These are phyloP conservation scores for Fusarium sp. DNA, from an alignment of 2,329 filamentous ascomycete species.

Conservation along the genomic window DNA sequence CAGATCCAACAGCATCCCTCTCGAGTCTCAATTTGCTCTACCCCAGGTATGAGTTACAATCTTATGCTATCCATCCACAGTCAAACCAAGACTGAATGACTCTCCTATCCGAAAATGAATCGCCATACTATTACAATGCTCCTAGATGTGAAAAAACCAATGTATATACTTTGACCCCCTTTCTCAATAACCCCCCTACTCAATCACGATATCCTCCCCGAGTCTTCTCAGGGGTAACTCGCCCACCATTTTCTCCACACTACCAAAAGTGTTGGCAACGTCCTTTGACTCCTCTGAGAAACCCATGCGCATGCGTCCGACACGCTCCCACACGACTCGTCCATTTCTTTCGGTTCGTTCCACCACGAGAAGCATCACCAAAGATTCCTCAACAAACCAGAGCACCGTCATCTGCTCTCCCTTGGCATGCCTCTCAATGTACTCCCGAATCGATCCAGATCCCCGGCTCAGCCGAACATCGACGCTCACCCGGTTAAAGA, in stretches of 20 bases:
- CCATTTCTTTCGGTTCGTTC: slow-evolving; percentile 40
- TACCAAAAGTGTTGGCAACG: slow-evolving; percentile 45
- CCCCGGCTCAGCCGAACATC: slow-evolving; percentile 49
- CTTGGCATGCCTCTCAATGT: slow-evolving; percentile 48
- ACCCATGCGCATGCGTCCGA: slow-evolving; percentile 51
- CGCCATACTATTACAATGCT: slow-evolving; percentile 27
- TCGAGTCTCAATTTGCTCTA: not conserved
- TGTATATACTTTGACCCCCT: not conserved
- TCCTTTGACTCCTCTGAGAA: slow-evolving; percentile 50
- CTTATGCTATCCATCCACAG: not conserved
- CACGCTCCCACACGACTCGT: slow-evolving; percentile 46
- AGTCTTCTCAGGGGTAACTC: slow-evolving; percentile 48
- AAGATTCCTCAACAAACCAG: slow-evolving; percentile 51
- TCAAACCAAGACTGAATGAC: not conserved
- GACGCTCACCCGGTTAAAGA: slow-evolving; percentile 51
- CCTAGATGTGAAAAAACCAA: not conserved
- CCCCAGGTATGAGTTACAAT: not conserved
- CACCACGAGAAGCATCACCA: slow-evolving; percentile 50
- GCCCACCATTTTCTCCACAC: slow-evolving; percentile 48
- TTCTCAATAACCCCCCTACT: slow-evolving; percentile 31
- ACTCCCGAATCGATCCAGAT: slow-evolving; percentile 45
- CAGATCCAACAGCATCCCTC: not conserved
- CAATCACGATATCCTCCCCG: slow-evolving; percentile 49
- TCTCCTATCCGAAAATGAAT: not conserved
- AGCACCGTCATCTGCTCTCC: slow-evolving; percentile 52